Conservation (phyloP, 345 rosid species). For the Xanthoceras sorbifolium region DNA sequence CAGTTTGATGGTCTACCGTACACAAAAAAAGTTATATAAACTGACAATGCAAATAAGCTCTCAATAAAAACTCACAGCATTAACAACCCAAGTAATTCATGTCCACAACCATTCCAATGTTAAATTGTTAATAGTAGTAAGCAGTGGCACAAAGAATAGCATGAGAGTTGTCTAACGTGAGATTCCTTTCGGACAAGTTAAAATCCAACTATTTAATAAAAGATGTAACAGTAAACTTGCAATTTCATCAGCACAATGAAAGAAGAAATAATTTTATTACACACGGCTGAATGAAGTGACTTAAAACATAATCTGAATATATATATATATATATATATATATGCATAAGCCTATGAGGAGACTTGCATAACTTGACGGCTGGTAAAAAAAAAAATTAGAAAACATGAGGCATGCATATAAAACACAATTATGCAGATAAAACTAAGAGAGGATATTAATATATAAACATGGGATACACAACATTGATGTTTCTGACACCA, state of each 20-base stretch:
- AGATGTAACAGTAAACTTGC: not conserved
- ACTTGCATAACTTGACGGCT: too few species aligned
- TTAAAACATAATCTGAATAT: too few species aligned
- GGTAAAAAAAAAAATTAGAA: too few species aligned
- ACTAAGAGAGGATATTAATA: too few species aligned
- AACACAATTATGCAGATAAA: too few species aligned
- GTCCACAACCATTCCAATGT: not conserved
- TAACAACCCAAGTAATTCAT: conserved; percentile 3
- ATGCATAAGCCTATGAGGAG: too few species aligned
- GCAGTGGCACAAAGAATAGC: not conserved
- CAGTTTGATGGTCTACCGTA: conserved; percentile 14
- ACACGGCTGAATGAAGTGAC: not conserved
- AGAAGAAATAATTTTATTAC: too few species aligned
- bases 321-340: too few species aligned
- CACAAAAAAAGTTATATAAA: conserved; percentile 11
- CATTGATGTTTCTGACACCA: too few species aligned
- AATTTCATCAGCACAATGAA: not conserved
- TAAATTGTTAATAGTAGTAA: not conserved
- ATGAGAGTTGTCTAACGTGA: not conserved
- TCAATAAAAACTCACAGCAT: not conserved
- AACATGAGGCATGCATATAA: too few species aligned
- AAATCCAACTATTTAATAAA: not conserved
- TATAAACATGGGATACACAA: too few species aligned
- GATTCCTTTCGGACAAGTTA: too few species aligned
- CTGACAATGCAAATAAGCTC: conserved; percentile 12